These are phyloP conservation scores for Ophiostoma triangulosporum DNA, from an alignment of 2,329 filamentous ascomycete genomes.

Conservation along the genomic window DNA sequence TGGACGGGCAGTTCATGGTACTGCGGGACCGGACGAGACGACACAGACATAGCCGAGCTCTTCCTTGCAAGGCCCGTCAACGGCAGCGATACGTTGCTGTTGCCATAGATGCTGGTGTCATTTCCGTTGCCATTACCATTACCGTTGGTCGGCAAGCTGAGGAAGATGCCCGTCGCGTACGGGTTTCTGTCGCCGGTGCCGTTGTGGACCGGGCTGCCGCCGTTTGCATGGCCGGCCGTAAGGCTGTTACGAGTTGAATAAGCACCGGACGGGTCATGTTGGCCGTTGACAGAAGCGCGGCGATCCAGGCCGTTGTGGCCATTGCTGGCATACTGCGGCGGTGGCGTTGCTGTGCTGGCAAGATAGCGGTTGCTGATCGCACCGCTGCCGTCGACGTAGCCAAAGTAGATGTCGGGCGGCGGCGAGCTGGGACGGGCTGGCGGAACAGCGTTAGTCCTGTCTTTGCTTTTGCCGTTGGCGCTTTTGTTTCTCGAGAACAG, in stretches of 20 bases:
- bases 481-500: neutral
- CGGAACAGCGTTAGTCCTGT: neutral
- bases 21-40: too few species aligned
- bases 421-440: slow-evolving; percentile 1
- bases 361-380: neutral
- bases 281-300: neutral
- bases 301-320: neutral
- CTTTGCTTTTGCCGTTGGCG: neutral
- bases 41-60: too few species aligned
- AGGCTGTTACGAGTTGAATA: neutral
- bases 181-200: neutral
- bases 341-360: neutral
- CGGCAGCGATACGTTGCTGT: slow-evolving; percentile 1
- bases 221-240: neutral
- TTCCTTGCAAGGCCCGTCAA: too few species aligned
- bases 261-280: neutral
- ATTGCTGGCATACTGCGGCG: neutral
- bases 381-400: neutral
- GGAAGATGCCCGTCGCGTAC: neutral
- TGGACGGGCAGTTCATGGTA: neutral
- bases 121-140: neutral
- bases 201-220: neutral
- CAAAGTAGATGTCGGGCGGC: slow-evolving; percentile 7
- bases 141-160: neutral
- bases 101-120: neutral